Evolutionary conservation across 495 filamentous ascomycete genomes (phyloP), one percentile per base, ranked within the genome.

Genomic region (Penicillium manginii): DNA sequence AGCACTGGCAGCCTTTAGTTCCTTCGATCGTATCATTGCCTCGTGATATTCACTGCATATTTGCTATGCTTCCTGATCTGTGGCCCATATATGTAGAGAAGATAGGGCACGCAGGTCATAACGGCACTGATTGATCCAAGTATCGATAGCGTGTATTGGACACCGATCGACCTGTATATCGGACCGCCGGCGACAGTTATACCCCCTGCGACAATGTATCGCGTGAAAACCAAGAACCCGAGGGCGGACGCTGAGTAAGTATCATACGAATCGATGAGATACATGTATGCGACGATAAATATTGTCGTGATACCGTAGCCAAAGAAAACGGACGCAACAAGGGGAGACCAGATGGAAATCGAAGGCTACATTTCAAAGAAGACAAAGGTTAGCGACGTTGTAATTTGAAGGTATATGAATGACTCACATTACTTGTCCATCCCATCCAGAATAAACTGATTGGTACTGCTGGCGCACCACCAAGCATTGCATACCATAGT

Each of bases 391-490:
- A 33, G 11, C 18, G 21, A 42, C 50, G 19, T 43, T 3, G 7
- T 7, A n/a, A 2, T n/a, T 40, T 10, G 33, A n/a, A 40, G 1
- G 10, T 1, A 12, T 10, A 12, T 37, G 11, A 31, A 10, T 0
- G 2, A 60, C 66, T 64, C 49, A 72, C 69, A 53, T 82, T 74
- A 57, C 71, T 72, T 1, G 78, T 81, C 84, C 84, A 85, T 1
- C 78, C 86, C 74, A 88, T 81, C 84, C 85, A 88, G 68, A 88
- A 87, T 8, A 88, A 62, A 18, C 69, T 69, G 43, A 84, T 73
- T 0, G 85, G 84, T 2, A 88, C 70, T 0, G 79, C 70, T 0
- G 81, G 76, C 0, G 78, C 81, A 5, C 79, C 83, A 3, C 84
- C 68, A 9, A 86, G 65, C 72, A 88, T 86, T 18, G 78, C 77